Conservation (phyloP, 2,329 filamentous ascomycete genomes). For the Aureobasidium pullulans region DNA sequence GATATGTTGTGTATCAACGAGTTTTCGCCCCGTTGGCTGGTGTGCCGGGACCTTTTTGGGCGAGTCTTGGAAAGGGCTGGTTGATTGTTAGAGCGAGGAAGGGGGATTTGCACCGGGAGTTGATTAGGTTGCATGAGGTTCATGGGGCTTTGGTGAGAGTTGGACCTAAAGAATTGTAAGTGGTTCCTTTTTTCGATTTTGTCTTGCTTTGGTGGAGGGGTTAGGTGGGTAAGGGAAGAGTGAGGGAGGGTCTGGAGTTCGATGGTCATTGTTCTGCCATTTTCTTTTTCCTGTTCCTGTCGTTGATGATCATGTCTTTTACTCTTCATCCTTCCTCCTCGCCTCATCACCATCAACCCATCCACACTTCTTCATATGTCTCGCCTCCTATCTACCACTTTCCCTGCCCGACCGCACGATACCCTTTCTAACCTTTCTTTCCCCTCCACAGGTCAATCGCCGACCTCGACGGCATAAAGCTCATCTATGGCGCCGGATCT, state of each 20-base stretch:
- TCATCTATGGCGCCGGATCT: slow-evolving; percentile 23
- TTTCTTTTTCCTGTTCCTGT: too few relatives aligned
- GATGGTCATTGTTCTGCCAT: too few relatives aligned
- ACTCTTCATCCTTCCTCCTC: too few relatives aligned
- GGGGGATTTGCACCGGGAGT: slow-evolving; percentile 23
- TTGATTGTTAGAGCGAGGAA: slow-evolving; percentile 24
- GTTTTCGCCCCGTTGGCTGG: slow-evolving; percentile 20
- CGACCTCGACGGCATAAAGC: slow-evolving; percentile 3
- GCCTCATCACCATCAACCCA: too few relatives aligned
- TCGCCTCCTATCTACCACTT: not conserved
- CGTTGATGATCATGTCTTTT: too few relatives aligned
- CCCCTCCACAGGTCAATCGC: not conserved
- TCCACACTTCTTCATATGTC: too few relatives aligned
- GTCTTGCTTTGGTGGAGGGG: not conserved
- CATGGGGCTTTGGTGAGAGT: slow-evolving; percentile 25
- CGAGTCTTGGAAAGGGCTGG: slow-evolving; percentile 23
- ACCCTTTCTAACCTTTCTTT: not conserved
- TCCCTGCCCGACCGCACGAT: not conserved
- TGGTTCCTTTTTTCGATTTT: not conserved
- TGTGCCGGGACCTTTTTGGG: slow-evolving; percentile 23
- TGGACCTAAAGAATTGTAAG: slow-evolving; percentile 25
- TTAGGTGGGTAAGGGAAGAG: too few relatives aligned
- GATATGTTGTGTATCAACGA: slow-evolving; percentile 22
- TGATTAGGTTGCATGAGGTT: slow-evolving; percentile 25
- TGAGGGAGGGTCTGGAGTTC: too few relatives aligned